phyloP scores from a whole-genome alignment of 805 yeast species.

The Lachancea dasiensis region DNA sequence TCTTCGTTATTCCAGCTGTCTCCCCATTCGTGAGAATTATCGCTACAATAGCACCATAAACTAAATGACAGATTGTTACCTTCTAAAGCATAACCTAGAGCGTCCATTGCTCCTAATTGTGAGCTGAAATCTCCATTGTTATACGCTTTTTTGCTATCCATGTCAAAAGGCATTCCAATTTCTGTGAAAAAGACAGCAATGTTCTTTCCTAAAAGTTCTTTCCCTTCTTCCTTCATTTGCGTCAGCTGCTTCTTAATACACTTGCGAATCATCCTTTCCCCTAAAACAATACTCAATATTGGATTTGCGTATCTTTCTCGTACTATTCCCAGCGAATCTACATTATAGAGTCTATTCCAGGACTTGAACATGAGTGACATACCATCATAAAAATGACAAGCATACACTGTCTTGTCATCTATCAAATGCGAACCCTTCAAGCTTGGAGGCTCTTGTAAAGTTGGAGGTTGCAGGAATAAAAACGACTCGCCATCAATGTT shows the following conservation, averaged over 20 bases:
- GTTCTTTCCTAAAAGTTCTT: constrained; percentile 48
- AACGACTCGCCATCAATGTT: constrained; percentile 41
- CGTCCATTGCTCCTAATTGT: constrained; percentile 82
- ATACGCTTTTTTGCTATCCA: constrained; percentile 77
- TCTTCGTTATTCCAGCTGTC: constrained; percentile 94
- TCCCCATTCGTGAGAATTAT: constrained; percentile 78
- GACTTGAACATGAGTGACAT: constrained; percentile 85
- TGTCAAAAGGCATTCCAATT: constrained; percentile 96
- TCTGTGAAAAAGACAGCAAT: constrained; percentile 82
- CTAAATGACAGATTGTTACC: constrained; percentile 65
- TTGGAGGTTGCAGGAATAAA: constrained; percentile 75
- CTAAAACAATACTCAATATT: constrained; percentile 67
- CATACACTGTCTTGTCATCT: constrained; percentile 60
- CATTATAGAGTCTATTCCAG: constrained; percentile 80
- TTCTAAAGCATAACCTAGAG: constrained; percentile 73
- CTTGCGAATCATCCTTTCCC: constrained; percentile 71
- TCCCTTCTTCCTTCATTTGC: constrained; percentile 62
- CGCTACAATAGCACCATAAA: constrained; percentile 77
- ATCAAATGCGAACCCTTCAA: constrained; percentile 47
- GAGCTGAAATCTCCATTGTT: constrained; percentile 57
- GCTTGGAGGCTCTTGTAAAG: constrained; percentile 67
- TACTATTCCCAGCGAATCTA: constrained; percentile 84
- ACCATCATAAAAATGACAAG: constrained; percentile 94
- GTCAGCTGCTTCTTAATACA: constrained; percentile 62
- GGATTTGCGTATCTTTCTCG: constrained; percentile 73